phyloP scores from a whole-genome alignment of 2,329 filamentous ascomycete species.

The Fusarium virguliforme region DNA sequence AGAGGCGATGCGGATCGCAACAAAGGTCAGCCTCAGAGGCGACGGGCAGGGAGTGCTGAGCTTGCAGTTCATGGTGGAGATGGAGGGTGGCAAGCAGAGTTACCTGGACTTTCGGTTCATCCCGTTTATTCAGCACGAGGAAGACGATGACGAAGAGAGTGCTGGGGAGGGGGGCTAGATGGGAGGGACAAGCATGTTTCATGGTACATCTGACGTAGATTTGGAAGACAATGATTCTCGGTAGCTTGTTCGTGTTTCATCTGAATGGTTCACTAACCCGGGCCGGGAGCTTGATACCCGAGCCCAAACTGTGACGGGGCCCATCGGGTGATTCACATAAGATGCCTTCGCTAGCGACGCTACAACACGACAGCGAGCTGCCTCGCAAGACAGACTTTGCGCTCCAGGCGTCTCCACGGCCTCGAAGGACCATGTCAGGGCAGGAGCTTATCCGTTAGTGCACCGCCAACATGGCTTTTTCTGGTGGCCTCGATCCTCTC shows the following conservation, averaged over 20 bases:
- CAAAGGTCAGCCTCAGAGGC: slow-evolving; percentile 91
- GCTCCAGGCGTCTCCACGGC: background rate
- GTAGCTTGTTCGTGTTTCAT: slow-evolving; percentile 11
- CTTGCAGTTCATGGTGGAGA: slow-evolving; percentile 95
- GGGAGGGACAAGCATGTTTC: slow-evolving; percentile 10
- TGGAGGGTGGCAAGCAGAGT: slow-evolving; percentile 78
- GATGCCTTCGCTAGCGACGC: background rate
- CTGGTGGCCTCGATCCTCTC: background rate
- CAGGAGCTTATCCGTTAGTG: slow-evolving; percentile 1
- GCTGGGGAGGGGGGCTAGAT: slow-evolving; percentile 29
- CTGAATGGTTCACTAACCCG: slow-evolving; percentile 9
- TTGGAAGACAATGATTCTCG: slow-evolving; percentile 17
- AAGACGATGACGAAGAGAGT: slow-evolving; percentile 53
- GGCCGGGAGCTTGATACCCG: background rate
- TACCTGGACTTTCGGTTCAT: slow-evolving; percentile 90
- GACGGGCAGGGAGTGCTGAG: slow-evolving; percentile 93
- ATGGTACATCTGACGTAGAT: slow-evolving; percentile 12
- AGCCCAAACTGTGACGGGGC: background rate
- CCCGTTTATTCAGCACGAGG: slow-evolving; percentile 76
- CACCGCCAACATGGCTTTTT: background rate
- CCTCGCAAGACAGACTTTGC: slow-evolving; percentile 1
- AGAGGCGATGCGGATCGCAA: slow-evolving; percentile 93
- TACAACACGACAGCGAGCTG: background rate
- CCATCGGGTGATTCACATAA: background rate
- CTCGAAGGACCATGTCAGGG: slow-evolving; percentile 1